Conservation (phyloP, 805 yeast genomes). For the Barnettozyma vustinii region DNA sequence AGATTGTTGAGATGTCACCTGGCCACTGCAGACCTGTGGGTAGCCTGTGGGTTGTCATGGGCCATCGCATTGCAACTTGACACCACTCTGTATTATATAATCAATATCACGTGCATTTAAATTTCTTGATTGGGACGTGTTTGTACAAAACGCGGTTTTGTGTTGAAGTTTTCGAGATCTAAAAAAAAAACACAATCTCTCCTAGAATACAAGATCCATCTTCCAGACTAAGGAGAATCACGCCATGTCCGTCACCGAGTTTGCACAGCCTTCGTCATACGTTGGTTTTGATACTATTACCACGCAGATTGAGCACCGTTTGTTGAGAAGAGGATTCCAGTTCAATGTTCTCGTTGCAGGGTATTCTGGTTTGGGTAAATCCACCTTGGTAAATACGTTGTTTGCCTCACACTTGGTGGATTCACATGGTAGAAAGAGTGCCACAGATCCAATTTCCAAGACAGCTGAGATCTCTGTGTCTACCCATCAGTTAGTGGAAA, state of each 20-base stretch:
- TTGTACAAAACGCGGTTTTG: conserved; percentile 6
- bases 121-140: not conserved
- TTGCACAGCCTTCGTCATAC: conserved; percentile 53
- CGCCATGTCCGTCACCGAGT: conserved; percentile 3
- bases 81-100: not conserved
- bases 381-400: conserved; percentile 85
- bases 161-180: conserved; percentile 2
- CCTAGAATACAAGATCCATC: not conserved
- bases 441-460: conserved; percentile 70
- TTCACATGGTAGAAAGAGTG: conserved; percentile 63
- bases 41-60: not conserved
- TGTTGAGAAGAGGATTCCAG: conserved; percentile 89
- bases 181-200: not conserved
- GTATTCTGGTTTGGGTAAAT: conserved; percentile 89
- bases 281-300: conserved; percentile 98
- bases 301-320: conserved; percentile 86
- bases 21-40: not conserved
- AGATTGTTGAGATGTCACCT: not conserved
- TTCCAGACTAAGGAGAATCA: not conserved
- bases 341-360: conserved; percentile 94
- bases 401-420: conserved; percentile 77
- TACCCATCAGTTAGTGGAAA: conserved; percentile 70
- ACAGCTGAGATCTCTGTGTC: conserved; percentile 80
- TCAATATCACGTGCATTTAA: not conserved
- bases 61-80: not conserved